A percentile compares a stretch with the other conserved stretches of the same genome.
Conservation (phyloP, 2,329 filamentous ascomycete genomes). For the Aspergillus pseudotamarii region DNA sequence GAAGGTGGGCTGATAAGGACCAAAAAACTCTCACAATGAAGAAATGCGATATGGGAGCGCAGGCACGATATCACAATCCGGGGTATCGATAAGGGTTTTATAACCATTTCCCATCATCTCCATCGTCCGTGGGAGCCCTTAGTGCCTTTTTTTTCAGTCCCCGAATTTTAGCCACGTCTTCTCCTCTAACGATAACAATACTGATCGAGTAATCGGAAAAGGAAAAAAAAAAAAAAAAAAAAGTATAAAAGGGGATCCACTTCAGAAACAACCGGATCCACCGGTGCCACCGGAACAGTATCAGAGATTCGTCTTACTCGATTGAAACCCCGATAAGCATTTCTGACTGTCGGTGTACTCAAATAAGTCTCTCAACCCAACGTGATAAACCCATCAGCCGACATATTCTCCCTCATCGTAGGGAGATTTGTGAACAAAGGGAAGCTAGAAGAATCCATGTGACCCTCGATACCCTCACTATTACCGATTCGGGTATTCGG, state of each 20-base stretch:
- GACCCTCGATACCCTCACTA: conserved; percentile 26
- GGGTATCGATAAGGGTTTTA: conserved; percentile 14
- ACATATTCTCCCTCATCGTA: neutral
- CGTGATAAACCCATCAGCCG: neutral
- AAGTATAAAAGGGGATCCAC: conserved; percentile 9
- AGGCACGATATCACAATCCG: conserved; percentile 6
- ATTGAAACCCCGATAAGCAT: conserved; percentile 6
- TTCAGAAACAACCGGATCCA: conserved; percentile 10
- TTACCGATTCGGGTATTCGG: conserved; percentile 23
- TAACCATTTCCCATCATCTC: conserved; percentile 1
- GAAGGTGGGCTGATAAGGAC: conserved; percentile 10
- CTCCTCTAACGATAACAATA: neutral
- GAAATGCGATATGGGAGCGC: neutral
- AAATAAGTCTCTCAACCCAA: neutral
- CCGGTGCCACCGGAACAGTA: conserved; percentile 13
- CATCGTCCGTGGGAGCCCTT: neutral
- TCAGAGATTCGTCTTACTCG: conserved; percentile 14
- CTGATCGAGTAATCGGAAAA: conserved; percentile 12
- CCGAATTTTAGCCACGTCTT: neutral
- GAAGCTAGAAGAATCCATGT: neutral
- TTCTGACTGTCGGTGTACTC: conserved; percentile 1
- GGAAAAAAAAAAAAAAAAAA: conserved; percentile 6
- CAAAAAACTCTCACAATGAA: neutral
- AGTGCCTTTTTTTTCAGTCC: neutral
- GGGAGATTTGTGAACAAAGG: neutral